Conservation (phyloP, 257 asterid genomes). For the Capsicum rhomboideum region DNA sequence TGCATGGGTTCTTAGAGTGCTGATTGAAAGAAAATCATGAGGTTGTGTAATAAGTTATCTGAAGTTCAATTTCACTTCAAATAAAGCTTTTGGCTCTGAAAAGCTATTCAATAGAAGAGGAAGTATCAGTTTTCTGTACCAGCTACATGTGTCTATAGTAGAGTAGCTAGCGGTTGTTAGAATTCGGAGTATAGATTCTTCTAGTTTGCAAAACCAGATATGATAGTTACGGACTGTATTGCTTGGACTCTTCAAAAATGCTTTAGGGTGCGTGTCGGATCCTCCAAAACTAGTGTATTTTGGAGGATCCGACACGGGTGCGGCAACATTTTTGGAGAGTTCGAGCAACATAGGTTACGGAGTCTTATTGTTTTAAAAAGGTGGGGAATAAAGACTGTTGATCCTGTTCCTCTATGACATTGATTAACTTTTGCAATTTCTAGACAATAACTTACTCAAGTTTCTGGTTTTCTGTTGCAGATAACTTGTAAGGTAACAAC, state of each 20-base stretch:
- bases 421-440: not conserved
- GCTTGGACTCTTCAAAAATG: no score
- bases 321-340: no score
- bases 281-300: no score
- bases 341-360: no score
- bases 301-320: no score
- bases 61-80: not conserved
- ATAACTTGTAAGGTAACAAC: conserved; percentile 44
- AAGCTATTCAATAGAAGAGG: not conserved
- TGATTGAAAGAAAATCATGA: not conserved
- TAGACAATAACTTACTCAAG: not conserved
- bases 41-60: not conserved
- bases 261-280: no score
- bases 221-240: no score
- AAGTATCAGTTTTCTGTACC: not conserved
- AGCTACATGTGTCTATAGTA: not conserved
- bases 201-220: not conserved
- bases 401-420: not conserved
- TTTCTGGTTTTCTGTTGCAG: conserved; percentile 38
- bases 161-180: not conserved
- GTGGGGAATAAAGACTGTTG: not conserved
- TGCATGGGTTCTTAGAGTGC: not conserved
- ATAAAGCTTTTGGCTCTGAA: not conserved
- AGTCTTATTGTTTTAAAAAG: not conserved
- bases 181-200: not conserved